Conservation (phyloP, 352 stramenopile genomes). For the Aphanomyces invadans region DNA sequence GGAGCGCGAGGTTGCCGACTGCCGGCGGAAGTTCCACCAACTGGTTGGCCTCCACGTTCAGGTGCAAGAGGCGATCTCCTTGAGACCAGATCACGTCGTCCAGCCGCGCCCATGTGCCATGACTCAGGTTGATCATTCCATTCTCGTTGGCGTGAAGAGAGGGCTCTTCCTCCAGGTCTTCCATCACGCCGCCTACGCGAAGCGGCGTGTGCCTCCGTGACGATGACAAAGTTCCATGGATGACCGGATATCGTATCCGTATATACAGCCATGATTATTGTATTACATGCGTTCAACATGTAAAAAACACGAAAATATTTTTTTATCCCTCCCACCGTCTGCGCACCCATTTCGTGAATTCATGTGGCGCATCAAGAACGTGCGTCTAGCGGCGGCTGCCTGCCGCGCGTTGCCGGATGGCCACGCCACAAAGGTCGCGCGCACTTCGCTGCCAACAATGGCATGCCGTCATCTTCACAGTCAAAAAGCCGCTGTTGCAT, state of each 20-base stretch:
- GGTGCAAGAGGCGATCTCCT: conserved; percentile 49
- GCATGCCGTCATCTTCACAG: background rate
- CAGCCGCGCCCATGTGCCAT: conserved; percentile 73
- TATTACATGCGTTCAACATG: background rate
- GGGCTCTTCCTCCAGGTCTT: conserved; percentile 56
- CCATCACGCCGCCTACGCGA: conserved; percentile 32
- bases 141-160: conserved; percentile 57
- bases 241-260: background rate
- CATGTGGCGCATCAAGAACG: conserved; percentile 18
- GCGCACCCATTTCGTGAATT: background rate
- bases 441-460: background rate
- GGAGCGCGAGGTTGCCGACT: conserved; percentile 51
- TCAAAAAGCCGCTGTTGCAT: background rate
- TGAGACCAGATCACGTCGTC: conserved; percentile 74
- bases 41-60: conserved; percentile 66
- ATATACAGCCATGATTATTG: background rate
- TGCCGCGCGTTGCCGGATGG: background rate
- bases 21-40: conserved; percentile 50
- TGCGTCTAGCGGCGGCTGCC: background rate
- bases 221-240: background rate
- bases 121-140: conserved; percentile 55
- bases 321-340: background rate
- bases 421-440: background rate
- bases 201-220: background rate
- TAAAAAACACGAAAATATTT: background rate